A percentile compares a stretch with the other conserved stretches of the same genome.
phyloP scores from a whole-genome alignment of 352 stramenopile species.

The Globisporangium recalcitrans region DNA sequence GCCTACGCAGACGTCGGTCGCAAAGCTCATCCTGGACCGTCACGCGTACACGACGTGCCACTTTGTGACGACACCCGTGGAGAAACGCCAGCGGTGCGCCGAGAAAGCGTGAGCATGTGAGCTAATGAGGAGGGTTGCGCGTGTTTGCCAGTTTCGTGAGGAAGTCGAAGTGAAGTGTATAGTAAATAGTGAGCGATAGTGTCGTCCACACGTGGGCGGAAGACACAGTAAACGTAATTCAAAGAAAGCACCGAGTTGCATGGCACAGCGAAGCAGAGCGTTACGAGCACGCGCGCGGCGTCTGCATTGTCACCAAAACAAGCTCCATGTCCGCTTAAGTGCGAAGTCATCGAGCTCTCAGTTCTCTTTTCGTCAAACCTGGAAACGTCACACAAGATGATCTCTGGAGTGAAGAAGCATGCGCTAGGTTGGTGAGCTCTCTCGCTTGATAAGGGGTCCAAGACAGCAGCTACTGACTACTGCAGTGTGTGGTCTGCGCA shows the following conservation, averaged over 20 bases:
- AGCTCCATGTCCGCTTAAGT: not conserved
- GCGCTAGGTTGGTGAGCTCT: conserved; percentile 24
- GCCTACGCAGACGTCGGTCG: conserved; percentile 21
- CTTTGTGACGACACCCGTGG: conserved; percentile 32
- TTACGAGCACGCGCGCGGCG: no score
- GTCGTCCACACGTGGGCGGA: no score
- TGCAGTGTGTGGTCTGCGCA: conserved; percentile 10
- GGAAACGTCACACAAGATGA: conserved; percentile 1
- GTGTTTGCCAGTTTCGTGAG: no score
- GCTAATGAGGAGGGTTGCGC: no score
- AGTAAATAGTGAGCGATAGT: not conserved
- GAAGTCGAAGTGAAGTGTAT: not conserved
- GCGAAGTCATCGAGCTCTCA: no score
- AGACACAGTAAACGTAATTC: no score
- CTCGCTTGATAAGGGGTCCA: no score
- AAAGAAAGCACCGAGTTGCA: no score
- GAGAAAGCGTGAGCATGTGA: conserved; percentile 27
- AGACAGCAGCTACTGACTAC: not conserved
- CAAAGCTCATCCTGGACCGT: conserved; percentile 55
- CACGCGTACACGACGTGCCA: conserved; percentile 49
- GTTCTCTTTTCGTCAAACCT: not conserved
- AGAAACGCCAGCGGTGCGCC: conserved; percentile 15
- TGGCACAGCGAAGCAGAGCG: no score
- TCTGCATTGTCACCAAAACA: no score
- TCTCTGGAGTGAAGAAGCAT: conserved; percentile 26